Evolutionary conservation across 73 alveolate species (phyloP), one percentile per base, ranked within the genome.

Genomic region (Breviolum minutum): DNA sequence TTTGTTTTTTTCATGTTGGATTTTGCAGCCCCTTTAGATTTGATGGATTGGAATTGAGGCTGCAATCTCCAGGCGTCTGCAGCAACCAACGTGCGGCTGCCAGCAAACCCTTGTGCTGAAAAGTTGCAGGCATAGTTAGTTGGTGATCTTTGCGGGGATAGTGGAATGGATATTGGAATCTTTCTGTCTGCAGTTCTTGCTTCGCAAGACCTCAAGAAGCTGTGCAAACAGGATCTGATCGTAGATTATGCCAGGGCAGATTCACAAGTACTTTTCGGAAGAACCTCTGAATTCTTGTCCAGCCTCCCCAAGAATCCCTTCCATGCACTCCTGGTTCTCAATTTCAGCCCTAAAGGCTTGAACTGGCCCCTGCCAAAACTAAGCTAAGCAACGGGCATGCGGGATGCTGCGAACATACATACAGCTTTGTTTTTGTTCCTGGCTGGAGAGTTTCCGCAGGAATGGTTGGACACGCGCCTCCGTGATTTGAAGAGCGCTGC

Each of bases 401-500:
- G 54, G 54, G 5, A 40, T 40, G 54, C 54, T 40, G 54, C 54
- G 3, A 40, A 40, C 54, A 40, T 40, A 40, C 54, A 40, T 40
- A 40, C 54, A 71, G 26, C 30, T 71, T 71, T n/a, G 7, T 9
- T n/a, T 79, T 79, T 79, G 14, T 27, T 24, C 11, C 63, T 4
- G 87, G 32, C 64, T 27, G 19, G 26, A 10, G 87, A 10, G 14
- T 11, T 10, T 22, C 24, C 17, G 32, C 66, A 88, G 95, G 95
- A 68, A n/a, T 88, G 95, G 95, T 69, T 88, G 40, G 95, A 88
- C 86, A 84, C 64, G 60, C 95, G 95, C 85, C 85, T 88, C 71
- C 83, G 62, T 70, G 27, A 88, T 70, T 84, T 88, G 62, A 88
- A 88, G 86, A 26, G 24, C 9, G 95, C 95, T 26, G 95, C 85